These are phyloP conservation scores for Daldinia concentrica DNA, from an alignment of 495 filamentous ascomycete genomes.

Conservation along the genomic window DNA sequence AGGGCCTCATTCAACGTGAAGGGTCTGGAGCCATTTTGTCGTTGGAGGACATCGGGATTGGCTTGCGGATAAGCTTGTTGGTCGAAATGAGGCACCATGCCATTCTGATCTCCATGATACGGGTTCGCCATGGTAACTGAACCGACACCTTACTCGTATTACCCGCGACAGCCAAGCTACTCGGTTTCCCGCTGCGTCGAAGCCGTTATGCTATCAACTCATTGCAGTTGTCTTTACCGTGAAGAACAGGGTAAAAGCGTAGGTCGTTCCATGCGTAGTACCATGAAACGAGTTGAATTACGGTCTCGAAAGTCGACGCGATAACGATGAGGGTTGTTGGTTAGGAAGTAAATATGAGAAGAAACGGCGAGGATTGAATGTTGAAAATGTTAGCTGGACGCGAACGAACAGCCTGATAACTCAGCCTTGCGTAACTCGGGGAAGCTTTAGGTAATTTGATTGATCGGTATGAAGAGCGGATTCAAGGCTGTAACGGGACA, in stretches of 20 bases:
- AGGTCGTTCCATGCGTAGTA: slow-evolving; percentile 33
- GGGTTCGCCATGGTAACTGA: slow-evolving; percentile 49
- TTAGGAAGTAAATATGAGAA: background rate
- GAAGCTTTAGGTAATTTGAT: slow-evolving; percentile 35
- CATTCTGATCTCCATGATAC: slow-evolving; percentile 42
- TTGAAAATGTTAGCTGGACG: slow-evolving; percentile 2
- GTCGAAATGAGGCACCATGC: slow-evolving; percentile 36
- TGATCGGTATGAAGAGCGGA: slow-evolving; percentile 8
- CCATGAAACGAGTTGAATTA: background rate
- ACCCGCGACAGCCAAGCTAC: slow-evolving; percentile 22
- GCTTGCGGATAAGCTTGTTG: slow-evolving; percentile 33
- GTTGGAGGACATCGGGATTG: slow-evolving; percentile 15
- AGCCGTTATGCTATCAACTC: slow-evolving; percentile 26
- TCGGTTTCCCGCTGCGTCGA: slow-evolving; percentile 23
- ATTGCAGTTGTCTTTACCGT: slow-evolving; percentile 29
- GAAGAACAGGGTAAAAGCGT: slow-evolving; percentile 10
- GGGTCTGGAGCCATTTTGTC: slow-evolving; percentile 44
- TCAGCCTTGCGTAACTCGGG: slow-evolving; percentile 35
- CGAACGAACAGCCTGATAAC: slow-evolving; percentile 34
- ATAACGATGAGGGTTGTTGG: background rate
- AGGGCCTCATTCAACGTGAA: slow-evolving; percentile 82
- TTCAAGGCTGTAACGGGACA: background rate
- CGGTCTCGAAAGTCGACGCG: background rate
- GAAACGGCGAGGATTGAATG: slow-evolving; percentile 9
- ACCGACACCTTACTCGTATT: slow-evolving; percentile 19